Evolutionary conservation across 768 basidiomycete genomes (phyloP), one percentile per base, ranked within the genome.

Genomic region (Crassisporium funariophilum): DNA sequence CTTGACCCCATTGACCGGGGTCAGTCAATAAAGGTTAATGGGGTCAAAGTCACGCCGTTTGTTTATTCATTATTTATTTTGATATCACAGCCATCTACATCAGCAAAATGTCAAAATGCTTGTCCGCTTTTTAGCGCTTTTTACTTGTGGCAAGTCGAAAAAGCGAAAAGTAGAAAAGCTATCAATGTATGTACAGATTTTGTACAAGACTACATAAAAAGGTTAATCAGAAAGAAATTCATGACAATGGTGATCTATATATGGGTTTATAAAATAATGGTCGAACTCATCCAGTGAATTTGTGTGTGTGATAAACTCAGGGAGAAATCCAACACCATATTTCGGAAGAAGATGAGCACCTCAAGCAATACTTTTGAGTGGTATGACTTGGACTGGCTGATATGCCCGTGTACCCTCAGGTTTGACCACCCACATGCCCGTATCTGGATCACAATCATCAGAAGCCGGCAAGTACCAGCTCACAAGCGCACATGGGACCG

Each of bases 201-300:
- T 7, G 8, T 29, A 29, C 27, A 7, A 29, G 13, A 29, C 13
- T n/a, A n/a, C n/a, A n/a, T n/a, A n/a, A n/a, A n/a, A n/a, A n/a
- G 22, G 4, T 11, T 45, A 50, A 3, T 13, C 36, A 19, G 19
- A 35, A 23, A 59, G 16, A 35, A 64, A 53, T 42, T 64, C 59
- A 29, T 61, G 55, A 6, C 52, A 42, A 47, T 72, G 70, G 47
- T 70, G 62, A 29, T 72, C 69, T 10, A 59, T 47, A 41, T 59
- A 69, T 4, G 36, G 53, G 43, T 69, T 72, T 0, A 72, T 54
- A 42, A 61, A 68, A 40, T 57, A 72, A 1, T 44, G 15, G 4
- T 51, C 5, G 45, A 63, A 69, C 11, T 41, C 17, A 42, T 68
- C 60, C 0, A 68, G 44, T 0, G 61, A 47, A 44, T 63, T 47